Conservation (phyloP, 768 basidiomycete species). For the Phaeolepiota aurea region DNA sequence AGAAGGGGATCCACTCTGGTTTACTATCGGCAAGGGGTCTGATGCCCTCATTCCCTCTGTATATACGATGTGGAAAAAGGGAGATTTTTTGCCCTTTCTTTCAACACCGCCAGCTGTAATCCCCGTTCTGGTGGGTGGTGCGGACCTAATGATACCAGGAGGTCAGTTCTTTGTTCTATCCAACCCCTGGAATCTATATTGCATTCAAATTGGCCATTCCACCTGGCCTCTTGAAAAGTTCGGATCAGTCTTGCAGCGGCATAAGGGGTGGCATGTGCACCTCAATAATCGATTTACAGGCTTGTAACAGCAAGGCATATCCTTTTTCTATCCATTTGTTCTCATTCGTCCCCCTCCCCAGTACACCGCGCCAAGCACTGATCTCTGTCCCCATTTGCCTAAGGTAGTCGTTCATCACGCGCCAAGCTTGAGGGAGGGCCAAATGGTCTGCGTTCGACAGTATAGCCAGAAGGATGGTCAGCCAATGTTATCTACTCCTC, state of each 20-base stretch:
- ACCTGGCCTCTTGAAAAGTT: too few relatives aligned
- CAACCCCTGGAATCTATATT: too few relatives aligned
- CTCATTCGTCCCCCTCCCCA: too few relatives aligned
- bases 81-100: conserved; percentile 59
- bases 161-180: conserved; percentile 37
- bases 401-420: conserved; percentile 55
- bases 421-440: conserved; percentile 28
- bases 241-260: too few relatives aligned
- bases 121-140: conserved; percentile 65
- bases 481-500: conserved; percentile 39
- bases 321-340: too few relatives aligned
- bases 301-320: too few relatives aligned
- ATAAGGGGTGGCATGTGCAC: too few relatives aligned
- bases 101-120: conserved; percentile 67
- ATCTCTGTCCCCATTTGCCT: conserved; percentile 9
- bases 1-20: conserved; percentile 73
- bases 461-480: conserved; percentile 25
- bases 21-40: conserved; percentile 58
- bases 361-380: background rate
- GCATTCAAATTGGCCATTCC: too few relatives aligned
- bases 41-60: conserved; percentile 73
- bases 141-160: conserved; percentile 85
- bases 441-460: conserved; percentile 59
- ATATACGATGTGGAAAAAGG: conserved; percentile 74
- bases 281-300: too few relatives aligned